Conservation (phyloP, 805 yeast genomes). For the Metschnikowia noctiluminum region DNA sequence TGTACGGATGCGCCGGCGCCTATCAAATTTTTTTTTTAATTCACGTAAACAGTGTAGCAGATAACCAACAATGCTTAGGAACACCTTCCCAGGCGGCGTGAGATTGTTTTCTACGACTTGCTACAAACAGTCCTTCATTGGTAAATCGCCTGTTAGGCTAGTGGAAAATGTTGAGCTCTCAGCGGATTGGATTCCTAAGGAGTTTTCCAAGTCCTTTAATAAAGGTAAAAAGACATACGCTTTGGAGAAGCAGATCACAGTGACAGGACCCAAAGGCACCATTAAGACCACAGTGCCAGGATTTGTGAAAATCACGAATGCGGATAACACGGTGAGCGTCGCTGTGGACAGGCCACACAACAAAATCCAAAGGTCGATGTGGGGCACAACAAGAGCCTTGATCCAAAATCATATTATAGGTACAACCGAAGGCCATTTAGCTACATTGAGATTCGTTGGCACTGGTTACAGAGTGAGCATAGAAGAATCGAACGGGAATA, state of each 20-base stretch:
- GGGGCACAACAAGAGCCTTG: constrained; percentile 90
- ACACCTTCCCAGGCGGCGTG: constrained; percentile 10
- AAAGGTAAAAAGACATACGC: constrained; percentile 61
- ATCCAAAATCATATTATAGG: constrained; percentile 79
- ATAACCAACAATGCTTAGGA: constrained; percentile 14
- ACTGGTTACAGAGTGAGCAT: constrained; percentile 92
- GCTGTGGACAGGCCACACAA: constrained; percentile 52
- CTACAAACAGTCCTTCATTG: constrained; percentile 58
- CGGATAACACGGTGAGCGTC: constrained; percentile 45
- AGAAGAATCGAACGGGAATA: constrained; percentile 52
- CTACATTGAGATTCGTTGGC: constrained; percentile 86
- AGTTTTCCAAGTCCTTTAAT: constrained; percentile 56
- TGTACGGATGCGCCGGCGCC: constrained; percentile 5
- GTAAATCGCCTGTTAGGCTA: constrained; percentile 70
- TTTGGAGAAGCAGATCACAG: constrained; percentile 55
- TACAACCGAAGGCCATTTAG: constrained; percentile 88
- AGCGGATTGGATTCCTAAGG: constrained; percentile 46
- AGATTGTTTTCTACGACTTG: constrained; percentile 14
- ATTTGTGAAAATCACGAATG: constrained; percentile 51
- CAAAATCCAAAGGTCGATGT: constrained; percentile 77
- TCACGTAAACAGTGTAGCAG: background rate
- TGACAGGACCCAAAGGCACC: constrained; percentile 77
- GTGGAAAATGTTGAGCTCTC: constrained; percentile 56
- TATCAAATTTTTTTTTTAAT: constrained; percentile 8
- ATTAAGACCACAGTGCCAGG: constrained; percentile 66